Base-by-base conservation (phyloP, 2,329 filamentous ascomycete genomes). In the Aspergillus unguis region DNA sequence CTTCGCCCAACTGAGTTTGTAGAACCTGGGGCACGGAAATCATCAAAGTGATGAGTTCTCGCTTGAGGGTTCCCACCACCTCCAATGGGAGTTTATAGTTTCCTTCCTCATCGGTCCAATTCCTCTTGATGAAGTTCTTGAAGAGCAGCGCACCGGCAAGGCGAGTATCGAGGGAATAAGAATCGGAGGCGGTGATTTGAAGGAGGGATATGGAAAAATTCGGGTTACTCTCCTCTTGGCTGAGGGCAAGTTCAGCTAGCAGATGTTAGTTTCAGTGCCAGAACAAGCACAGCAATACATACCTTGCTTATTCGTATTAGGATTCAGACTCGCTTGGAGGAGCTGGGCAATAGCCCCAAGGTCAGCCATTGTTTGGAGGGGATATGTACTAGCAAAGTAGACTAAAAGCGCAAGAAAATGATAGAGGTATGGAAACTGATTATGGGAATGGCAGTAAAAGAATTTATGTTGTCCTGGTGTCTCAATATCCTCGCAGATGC, bases 41-140 rank as follows among this genome's bases (percentile, higher is more conserved):
- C 94, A 99, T 99, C 64, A 99, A 80, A 52, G 90, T 92, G 65
- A 99, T 92, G 57, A 99, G 84, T 77, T 96, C 92, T 66, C 85
- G 85, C 77, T 99, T 99, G 79, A 99, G 96, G 40, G 89, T 89
- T 28, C 78, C 75, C 35, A 99, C 92, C 77, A 97, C 94, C 61
- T 89, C 82, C 56, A 80, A 71, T 9, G 88, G 85, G 35, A 99
- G 83, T 75, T 92, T 94, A 79, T 99, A 94, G 71, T 88, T 87
- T 68, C 94, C 92, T 74, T 96, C 89, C 68, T 96, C 92, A 72
- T 97, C 90, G 78, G 90, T 89, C 84, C 95, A 99, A 78, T 91
- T 94, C 68, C 88, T 85, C 72, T 88, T 88, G 67, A 99, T 91
- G 73, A 96, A 95, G 78, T 99, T 99, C 77, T 99, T 99, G 83